These are phyloP conservation scores for Wickerhamiella parazyma DNA, from an alignment of 805 yeast genomes.

Conservation along the genomic window DNA sequence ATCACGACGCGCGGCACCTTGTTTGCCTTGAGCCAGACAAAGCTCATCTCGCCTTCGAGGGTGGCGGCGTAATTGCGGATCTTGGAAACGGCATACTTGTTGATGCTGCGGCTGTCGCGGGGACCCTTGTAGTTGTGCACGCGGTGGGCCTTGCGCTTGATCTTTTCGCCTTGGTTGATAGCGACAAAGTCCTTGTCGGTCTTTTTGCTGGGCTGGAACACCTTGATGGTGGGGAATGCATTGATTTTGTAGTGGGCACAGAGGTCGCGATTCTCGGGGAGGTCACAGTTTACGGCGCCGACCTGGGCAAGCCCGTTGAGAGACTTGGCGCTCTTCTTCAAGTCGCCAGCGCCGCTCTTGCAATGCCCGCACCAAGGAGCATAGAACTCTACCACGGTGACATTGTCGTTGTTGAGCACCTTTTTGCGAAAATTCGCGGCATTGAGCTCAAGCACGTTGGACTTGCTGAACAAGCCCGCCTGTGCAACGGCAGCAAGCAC, in stretches of 20 bases:
- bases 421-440: slow-evolving; percentile 45
- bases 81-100: slow-evolving; percentile 20
- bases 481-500: slow-evolving; percentile 5
- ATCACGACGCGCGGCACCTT: slow-evolving; percentile 20
- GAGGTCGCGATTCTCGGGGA: slow-evolving; percentile 46
- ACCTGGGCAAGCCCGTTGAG: slow-evolving; percentile 38
- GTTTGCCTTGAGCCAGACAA: slow-evolving; percentile 20
- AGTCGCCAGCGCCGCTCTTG: slow-evolving; percentile 58
- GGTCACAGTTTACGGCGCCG: slow-evolving; percentile 81
- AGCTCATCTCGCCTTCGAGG: slow-evolving; percentile 15
- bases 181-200: slow-evolving; percentile 19
- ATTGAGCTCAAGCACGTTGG: slow-evolving; percentile 16
- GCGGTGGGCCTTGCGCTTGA: slow-evolving; percentile 18
- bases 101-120: slow-evolving; percentile 21
- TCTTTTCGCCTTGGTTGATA: slow-evolving; percentile 19
- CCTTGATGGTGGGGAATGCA: slow-evolving; percentile 76
- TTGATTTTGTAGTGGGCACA: slow-evolving; percentile 54
- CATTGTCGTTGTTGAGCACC: slow-evolving; percentile 56
- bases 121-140: slow-evolving; percentile 23
- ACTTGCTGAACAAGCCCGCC: slow-evolving; percentile 9
- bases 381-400: slow-evolving; percentile 76
- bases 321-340: slow-evolving; percentile 46
- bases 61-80: slow-evolving; percentile 23
- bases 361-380: slow-evolving; percentile 99
- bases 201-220: slow-evolving; percentile 69